A percentile compares a stretch with the other conserved stretches of the same genome.
phyloP scores from a whole-genome alignment of 495 filamentous ascomycete genomes.

The Beverwykella pulmonaria region DNA sequence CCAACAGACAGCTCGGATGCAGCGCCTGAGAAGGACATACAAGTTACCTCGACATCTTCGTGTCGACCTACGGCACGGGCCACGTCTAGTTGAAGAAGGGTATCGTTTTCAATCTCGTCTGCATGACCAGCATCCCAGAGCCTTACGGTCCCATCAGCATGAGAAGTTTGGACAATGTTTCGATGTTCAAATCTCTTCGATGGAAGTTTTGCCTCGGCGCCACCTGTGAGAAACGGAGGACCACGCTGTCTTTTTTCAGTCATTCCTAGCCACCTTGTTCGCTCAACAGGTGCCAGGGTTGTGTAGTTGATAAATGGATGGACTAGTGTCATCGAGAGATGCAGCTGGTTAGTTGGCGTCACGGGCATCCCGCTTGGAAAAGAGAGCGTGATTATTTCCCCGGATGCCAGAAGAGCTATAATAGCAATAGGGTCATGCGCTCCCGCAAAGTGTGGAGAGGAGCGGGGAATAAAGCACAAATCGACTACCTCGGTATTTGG shows the following conservation, averaged over 20 bases:
- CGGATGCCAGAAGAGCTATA: slow-evolving; percentile 75
- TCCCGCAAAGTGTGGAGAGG: slow-evolving; percentile 81
- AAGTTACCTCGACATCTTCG: slow-evolving; percentile 74
- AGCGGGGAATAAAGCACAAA: slow-evolving; percentile 79
- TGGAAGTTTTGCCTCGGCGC: slow-evolving; percentile 65
- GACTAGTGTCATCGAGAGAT: slow-evolving; percentile 77
- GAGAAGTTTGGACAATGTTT: slow-evolving; percentile 78
- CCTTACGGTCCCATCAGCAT: slow-evolving; percentile 83
- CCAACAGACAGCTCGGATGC: slow-evolving; percentile 86
- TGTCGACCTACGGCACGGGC: slow-evolving; percentile 77
- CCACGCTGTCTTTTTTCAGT: slow-evolving; percentile 72
- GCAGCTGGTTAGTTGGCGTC: slow-evolving; percentile 85
- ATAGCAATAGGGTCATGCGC: slow-evolving; percentile 87
- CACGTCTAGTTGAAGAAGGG: slow-evolving; percentile 81
- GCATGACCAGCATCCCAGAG: slow-evolving; percentile 89
- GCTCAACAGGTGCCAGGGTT: slow-evolving; percentile 66
- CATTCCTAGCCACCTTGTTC: slow-evolving; percentile 87
- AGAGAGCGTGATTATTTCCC: slow-evolving; percentile 83
- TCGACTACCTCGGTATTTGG: slow-evolving; percentile 76
- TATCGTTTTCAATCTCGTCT: slow-evolving; percentile 89
- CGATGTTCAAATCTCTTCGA: slow-evolving; percentile 76
- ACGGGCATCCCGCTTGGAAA: slow-evolving; percentile 92
- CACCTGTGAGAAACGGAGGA: slow-evolving; percentile 74
- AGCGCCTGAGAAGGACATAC: slow-evolving; percentile 71
- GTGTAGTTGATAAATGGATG: slow-evolving; percentile 83